Conservation (phyloP, 352 stramenopile genomes). For the Globisporangium rhizosaccharum region DNA sequence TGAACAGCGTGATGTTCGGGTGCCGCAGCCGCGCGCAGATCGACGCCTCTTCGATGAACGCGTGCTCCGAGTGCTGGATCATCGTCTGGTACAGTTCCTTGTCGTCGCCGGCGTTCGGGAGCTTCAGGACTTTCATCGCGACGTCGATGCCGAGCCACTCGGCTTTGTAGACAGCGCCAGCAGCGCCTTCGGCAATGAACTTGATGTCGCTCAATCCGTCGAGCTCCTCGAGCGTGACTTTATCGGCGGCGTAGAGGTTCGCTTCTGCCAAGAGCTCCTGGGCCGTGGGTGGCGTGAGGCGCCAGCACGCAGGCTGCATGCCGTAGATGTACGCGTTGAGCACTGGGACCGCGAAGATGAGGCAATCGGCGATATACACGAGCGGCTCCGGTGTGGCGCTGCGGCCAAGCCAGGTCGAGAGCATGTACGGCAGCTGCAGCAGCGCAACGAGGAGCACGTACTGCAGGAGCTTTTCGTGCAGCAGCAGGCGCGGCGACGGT, state of each 20-base stretch:
- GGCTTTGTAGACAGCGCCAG: conserved; percentile 57
- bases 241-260: conserved; percentile 11
- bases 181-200: conserved; percentile 50
- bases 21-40: conserved; percentile 55
- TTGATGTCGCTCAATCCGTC: conserved; percentile 13
- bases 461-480: conserved; percentile 19
- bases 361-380: conserved; percentile 38
- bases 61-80: conserved; percentile 46
- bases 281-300: conserved; percentile 6
- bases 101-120: conserved; percentile 24
- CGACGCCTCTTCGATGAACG: conserved; percentile 62
- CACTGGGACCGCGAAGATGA: conserved; percentile 49
- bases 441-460: conserved; percentile 24
- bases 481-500: conserved; percentile 36
- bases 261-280: conserved; percentile 11
- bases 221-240: conserved; percentile 24
- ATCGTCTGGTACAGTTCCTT: conserved; percentile 60
- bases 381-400: conserved; percentile 17
- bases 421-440: conserved; percentile 48
- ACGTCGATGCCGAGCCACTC: conserved; percentile 78
- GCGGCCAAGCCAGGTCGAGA: conserved; percentile 28
- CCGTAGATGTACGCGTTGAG: conserved; percentile 64
- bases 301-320: conserved; percentile 45
- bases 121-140: conserved; percentile 61
- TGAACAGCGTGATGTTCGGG: conserved; percentile 74